Evolutionary conservation across 805 yeast species (phyloP).

Genomic region (Ogataea paradorogensis): DNA sequence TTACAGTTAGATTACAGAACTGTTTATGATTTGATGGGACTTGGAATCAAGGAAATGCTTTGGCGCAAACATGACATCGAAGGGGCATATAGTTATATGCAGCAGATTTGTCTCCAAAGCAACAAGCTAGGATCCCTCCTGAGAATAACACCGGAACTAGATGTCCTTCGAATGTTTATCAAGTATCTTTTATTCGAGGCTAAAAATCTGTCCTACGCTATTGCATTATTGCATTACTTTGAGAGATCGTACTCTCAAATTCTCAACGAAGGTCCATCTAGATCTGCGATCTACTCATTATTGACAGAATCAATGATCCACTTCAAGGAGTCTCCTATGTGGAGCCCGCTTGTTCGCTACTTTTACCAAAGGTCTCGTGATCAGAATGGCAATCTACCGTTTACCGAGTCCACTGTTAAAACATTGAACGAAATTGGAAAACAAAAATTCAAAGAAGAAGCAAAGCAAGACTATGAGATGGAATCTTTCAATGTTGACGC

Average conservation of each 20-base stretch:
- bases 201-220: conserved; percentile 20
- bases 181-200: conserved; percentile 8
- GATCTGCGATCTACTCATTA: conserved; percentile 10
- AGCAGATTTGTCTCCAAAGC: neutral
- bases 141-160: conserved; percentile 1
- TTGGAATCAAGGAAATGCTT: conserved; percentile 4
- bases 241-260: conserved; percentile 3
- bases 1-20: neutral
- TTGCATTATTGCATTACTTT: conserved; percentile 19
- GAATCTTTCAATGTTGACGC: neutral
- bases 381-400: neutral
- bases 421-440: conserved; percentile 2
- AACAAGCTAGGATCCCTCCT: neutral
- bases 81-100: conserved; percentile 10
- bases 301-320: conserved; percentile 16
- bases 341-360: conserved; percentile 18
- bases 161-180: conserved; percentile 11
- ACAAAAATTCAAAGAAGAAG: neutral
- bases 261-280: conserved; percentile 4
- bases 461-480: neutral
- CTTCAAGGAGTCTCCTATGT: conserved; percentile 16
- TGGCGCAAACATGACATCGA: neutral
- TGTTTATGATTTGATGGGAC: conserved; percentile 4
- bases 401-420: neutral
- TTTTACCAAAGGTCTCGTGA: conserved; percentile 18